Evolutionary conservation across 2,329 filamentous ascomycete species (phyloP).

Genomic region (Xylariales sp.): DNA sequence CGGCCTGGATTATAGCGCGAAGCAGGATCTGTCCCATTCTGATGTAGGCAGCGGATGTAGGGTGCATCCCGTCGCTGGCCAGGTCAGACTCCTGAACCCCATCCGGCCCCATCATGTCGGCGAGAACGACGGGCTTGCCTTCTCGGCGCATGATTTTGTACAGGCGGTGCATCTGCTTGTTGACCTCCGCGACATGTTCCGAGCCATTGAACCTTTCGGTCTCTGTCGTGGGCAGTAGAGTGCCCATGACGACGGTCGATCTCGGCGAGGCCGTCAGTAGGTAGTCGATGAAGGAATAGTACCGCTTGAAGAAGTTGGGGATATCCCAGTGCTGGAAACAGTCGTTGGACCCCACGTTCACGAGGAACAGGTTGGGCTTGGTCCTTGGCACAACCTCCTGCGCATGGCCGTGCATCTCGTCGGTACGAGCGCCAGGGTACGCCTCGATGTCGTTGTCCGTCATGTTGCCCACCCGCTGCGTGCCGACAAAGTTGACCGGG

Average conservation of each 20-base stretch:
- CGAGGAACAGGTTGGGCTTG: slow-evolving; percentile 20
- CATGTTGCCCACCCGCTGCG: slow-evolving; percentile 18
- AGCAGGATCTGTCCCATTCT: slow-evolving; percentile 17
- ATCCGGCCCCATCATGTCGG: slow-evolving; percentile 19
- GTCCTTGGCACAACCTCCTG: slow-evolving; percentile 15
- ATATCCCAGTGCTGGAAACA: slow-evolving; percentile 20
- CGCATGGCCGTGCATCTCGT: slow-evolving; percentile 19
- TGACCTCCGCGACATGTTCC: slow-evolving; percentile 16
- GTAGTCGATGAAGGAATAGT: slow-evolving; percentile 20
- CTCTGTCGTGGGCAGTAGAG: slow-evolving; percentile 19
- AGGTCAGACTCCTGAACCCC: slow-evolving; percentile 17
- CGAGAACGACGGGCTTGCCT: slow-evolving; percentile 18
- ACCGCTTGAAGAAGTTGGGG: slow-evolving; percentile 18
- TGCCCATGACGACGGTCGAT: slow-evolving; percentile 19
- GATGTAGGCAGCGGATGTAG: slow-evolving; percentile 17
- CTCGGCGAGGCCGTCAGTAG: slow-evolving; percentile 15
- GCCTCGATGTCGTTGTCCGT: slow-evolving; percentile 22
- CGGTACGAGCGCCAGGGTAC: slow-evolving; percentile 19
- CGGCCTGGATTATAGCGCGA: slow-evolving; percentile 14
- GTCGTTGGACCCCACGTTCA: slow-evolving; percentile 21
- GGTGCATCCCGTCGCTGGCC: slow-evolving; percentile 19
- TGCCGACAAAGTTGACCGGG: slow-evolving; percentile 21
- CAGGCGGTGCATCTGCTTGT: slow-evolving; percentile 17
- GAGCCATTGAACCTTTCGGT: slow-evolving; percentile 10
- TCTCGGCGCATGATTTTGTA: slow-evolving; percentile 15